A percentile compares a stretch with the other conserved stretches of the same genome.
Conservation (phyloP, 441 rosid genomes). For the Dalechampia spathulata region DNA sequence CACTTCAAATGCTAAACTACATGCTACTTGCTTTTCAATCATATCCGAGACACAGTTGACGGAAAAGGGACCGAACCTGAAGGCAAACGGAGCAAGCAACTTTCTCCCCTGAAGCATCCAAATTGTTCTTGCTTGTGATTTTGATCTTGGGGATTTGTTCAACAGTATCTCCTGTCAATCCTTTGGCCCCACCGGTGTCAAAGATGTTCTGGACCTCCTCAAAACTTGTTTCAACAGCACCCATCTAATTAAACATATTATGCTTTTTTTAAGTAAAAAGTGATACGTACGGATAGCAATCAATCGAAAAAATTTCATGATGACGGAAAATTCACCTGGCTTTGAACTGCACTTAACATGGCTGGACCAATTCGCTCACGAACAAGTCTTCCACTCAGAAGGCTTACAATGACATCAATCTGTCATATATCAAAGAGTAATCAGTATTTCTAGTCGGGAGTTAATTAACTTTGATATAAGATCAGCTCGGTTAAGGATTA, state of each 20-base stretch:
- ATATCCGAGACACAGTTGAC: too few relatives aligned
- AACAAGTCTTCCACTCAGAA: constrained; percentile 90
- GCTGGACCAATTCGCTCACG: constrained; percentile 97
- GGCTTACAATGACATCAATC: constrained; percentile 95
- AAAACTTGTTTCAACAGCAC: constrained; percentile 60
- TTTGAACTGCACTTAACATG: constrained; percentile 94
- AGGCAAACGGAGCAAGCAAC: constrained; percentile 86
- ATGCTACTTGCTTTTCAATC: too few relatives aligned
- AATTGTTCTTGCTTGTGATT: constrained; percentile 47
- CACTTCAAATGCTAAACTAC: too few relatives aligned
- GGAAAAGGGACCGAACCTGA: constrained; percentile 50
- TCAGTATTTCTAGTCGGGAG: background rate
- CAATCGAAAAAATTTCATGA: background rate
- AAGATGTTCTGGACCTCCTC: constrained; percentile 75
- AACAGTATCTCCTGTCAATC: constrained; percentile 63
- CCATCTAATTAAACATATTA: constrained; percentile 47
- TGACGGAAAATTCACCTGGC: constrained; percentile 54
- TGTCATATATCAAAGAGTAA: constrained; percentile 20
- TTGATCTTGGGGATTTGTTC: constrained; percentile 80
- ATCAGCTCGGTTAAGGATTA: too few relatives aligned
- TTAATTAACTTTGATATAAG: constrained; percentile 2
- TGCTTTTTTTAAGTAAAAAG: background rate
- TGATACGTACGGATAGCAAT: too few relatives aligned
- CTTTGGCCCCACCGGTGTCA: constrained; percentile 72
- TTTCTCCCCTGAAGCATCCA: constrained; percentile 70